Percentiles rank a stretch among this genome's conserved stretches.
These are phyloP conservation scores for Globisporangium recalcitrans DNA, from an alignment of 352 stramenopile species.

Conservation along the genomic window DNA sequence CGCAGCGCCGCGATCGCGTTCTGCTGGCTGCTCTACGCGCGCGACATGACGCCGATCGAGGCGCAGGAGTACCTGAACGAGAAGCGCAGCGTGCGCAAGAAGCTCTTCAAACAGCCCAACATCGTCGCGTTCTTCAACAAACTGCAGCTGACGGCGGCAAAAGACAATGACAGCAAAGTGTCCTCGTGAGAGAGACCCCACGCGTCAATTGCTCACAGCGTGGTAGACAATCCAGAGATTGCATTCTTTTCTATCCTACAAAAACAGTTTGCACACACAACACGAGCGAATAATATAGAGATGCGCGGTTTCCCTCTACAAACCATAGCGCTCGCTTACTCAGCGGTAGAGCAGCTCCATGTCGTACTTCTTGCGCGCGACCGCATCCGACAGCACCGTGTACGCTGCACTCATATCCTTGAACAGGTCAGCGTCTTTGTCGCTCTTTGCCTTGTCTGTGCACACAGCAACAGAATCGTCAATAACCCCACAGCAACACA, in stretches of 20 bases:
- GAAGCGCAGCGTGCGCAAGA: conserved; percentile 88
- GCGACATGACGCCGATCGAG: conserved; percentile 65
- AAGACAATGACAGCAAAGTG: not conserved
- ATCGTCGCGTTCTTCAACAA: conserved; percentile 72
- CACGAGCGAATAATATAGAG: conserved; percentile 10
- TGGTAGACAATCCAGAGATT: not conserved
- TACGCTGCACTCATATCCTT: conserved; percentile 87
- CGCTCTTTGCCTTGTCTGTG: conserved; percentile 71
- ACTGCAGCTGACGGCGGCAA: conserved; percentile 21
- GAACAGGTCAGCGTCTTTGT: conserved; percentile 60
- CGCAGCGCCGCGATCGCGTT: conserved; percentile 89
- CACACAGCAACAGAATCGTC: conserved; percentile 5
- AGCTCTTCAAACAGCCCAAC: conserved; percentile 86
- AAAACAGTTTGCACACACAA: not conserved
- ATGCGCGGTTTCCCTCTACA: not conserved
- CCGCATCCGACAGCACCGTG: conserved; percentile 68
- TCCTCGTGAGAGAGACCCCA: conserved; percentile 1
- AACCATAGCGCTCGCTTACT: not conserved
- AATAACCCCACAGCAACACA: not conserved
- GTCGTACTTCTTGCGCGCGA: conserved; percentile 60
- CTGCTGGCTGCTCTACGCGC: conserved; percentile 84
- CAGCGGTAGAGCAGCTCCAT: conserved; percentile 48
- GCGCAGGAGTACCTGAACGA: conserved; percentile 87
- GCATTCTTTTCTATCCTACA: not conserved
- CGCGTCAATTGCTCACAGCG: not conserved